Evolutionary conservation across 768 basidiomycete genomes (phyloP), one percentile per base, ranked within the genome.

Genomic region (Leccinum sublutescens): DNA sequence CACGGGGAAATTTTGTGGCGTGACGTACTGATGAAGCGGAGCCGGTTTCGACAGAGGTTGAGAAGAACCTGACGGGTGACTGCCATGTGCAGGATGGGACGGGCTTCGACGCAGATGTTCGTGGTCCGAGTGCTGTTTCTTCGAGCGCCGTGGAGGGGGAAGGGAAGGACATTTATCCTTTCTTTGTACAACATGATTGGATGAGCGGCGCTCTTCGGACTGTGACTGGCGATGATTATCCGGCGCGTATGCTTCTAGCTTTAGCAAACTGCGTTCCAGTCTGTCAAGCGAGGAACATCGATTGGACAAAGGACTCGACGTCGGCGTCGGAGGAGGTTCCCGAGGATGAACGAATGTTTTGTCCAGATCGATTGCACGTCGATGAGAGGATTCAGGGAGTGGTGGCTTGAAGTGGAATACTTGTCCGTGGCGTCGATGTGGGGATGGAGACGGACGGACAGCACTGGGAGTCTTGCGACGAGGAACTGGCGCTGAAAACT

Each of bases 221-320:
- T 48, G 65, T 36, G 64, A 69, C 56, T 68, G 63, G 58, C 61
- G 62, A 31, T 67, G 65, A 31, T 65, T 66, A 11, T n/a, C 2
- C 23, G 75, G 73, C 2, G 64, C 69, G 38, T 74, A 66, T 27
- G 67, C 61, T 56, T 73, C 70, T 40, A 76, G 66, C 50, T 72
- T 76, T 21, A 64, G 57, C 48, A 77, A 55, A 62, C 76, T 77
- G 34, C 48, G 54, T 51, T 77, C 72, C 23, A 76, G 63, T 58
- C 72, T 72, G 34, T 72, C 67, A 21, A 76, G 60, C 10, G 74
- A 71, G 23, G 70, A 70, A n/a, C 63, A 66, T 14, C 71, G 67
- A 56, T 68, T 64, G 54, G 59, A 43, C 4, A 57, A 36, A 12
- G 56, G 31, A 14, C 15, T 38, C n/a, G 27, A 21, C 12, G 55